Evolutionary conservation across 208 protist genomes (phyloP).

Genomic region (Herpetomonas samuelpessoai): DNA sequence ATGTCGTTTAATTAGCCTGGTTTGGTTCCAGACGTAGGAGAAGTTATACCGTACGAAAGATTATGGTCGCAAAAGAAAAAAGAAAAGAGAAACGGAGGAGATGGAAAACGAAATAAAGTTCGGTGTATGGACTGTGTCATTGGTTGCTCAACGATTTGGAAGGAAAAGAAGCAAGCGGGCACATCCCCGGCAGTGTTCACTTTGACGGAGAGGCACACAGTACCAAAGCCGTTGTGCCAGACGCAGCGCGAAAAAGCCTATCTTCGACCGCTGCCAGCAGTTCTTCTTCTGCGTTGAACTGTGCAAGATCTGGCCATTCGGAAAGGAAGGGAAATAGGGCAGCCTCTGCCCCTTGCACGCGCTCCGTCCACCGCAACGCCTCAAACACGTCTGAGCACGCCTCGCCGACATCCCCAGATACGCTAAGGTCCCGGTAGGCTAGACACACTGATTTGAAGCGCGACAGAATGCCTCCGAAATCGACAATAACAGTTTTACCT

Average conservation of each 20-base stretch:
- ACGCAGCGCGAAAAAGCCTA: conserved; percentile 88
- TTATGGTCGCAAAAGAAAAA: too few species aligned
- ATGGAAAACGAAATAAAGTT: too few species aligned
- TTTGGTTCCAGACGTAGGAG: too few species aligned
- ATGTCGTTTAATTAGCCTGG: too few species aligned
- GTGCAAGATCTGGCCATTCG: conserved; percentile 43
- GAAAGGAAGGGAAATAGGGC: conserved; percentile 87
- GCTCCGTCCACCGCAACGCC: conserved; percentile 81
- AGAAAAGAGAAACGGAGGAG: too few species aligned
- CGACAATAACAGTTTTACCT: conserved; percentile 54
- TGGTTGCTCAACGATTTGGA: too few species aligned
- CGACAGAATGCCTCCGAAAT: conserved; percentile 61
- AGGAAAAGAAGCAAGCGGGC: too few species aligned
- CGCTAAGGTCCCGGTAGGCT: conserved; percentile 70
- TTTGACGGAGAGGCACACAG: neutral
- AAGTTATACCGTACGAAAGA: too few species aligned
- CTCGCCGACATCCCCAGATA: conserved; percentile 42
- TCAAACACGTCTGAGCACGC: conserved; percentile 84
- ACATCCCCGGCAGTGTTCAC: too few species aligned
- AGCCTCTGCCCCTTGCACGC: conserved; percentile 39
- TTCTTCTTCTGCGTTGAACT: conserved; percentile 26
- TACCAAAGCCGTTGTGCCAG: conserved; percentile 57
- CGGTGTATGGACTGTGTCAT: too few species aligned
- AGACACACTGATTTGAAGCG: conserved; percentile 33
- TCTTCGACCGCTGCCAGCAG: conserved; percentile 85